These are phyloP conservation scores for Aleurites moluccanus DNA, from an alignment of 441 rosid species.

Conservation along the genomic window DNA sequence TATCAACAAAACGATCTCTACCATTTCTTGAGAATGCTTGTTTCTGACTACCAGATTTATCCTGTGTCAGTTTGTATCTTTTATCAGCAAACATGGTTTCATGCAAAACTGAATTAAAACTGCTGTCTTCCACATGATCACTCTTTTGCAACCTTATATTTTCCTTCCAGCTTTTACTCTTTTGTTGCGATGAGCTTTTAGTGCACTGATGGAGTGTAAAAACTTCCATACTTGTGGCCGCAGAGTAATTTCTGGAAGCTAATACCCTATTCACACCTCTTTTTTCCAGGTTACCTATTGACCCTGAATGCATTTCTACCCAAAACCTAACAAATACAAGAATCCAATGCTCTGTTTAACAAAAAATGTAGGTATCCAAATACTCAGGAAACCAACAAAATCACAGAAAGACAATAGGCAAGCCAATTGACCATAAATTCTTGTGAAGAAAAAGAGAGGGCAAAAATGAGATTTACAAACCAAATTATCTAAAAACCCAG, in stretches of 20 bases:
- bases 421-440: background rate
- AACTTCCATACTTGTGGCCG: conserved; percentile 6
- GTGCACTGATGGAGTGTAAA: background rate
- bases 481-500: background rate
- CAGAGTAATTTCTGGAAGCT: conserved; percentile 17
- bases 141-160: conserved; percentile 27
- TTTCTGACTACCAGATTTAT: conserved; percentile 20
- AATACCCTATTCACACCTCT: conserved; percentile 22
- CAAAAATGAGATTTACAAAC: background rate
- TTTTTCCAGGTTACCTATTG: conserved; percentile 25
- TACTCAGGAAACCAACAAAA: conserved; percentile 3
- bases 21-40: conserved; percentile 20
- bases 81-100: conserved; percentile 20
- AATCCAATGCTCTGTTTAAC: conserved; percentile 5
- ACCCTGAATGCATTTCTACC: conserved; percentile 12
- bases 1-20: conserved; percentile 15
- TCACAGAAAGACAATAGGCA: background rate
- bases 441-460: background rate
- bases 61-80: conserved; percentile 3
- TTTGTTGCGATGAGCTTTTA: conserved; percentile 14
- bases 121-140: conserved; percentile 25
- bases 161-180: conserved; percentile 4
- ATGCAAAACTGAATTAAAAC: conserved; percentile 9
- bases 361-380: conserved; percentile 9
- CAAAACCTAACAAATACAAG: conserved; percentile 19